phyloP scores from a whole-genome alignment of 768 basidiomycete species.

The Hemileccinum rubropunctum region DNA sequence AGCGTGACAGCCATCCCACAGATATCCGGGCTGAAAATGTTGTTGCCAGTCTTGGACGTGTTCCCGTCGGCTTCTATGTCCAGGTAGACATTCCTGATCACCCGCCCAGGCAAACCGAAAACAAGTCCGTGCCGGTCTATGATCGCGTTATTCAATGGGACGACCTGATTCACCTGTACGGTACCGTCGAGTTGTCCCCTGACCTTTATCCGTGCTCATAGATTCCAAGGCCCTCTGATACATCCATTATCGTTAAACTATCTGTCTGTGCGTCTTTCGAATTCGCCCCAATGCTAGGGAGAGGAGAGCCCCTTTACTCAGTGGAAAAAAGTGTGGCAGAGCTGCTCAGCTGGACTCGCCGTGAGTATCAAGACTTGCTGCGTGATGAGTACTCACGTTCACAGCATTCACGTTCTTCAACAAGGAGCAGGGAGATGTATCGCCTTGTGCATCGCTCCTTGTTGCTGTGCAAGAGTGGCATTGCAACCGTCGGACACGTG shows the following conservation, averaged over 20 bases:
- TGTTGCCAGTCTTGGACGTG: conserved; percentile 4
- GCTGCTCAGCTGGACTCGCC: neutral
- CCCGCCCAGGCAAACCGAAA: conserved; percentile 3
- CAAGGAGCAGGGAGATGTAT: neutral
- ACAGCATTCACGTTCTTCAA: neutral
- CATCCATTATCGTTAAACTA: neutral
- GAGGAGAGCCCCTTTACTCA: conserved; percentile 5
- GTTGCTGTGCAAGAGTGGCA: neutral
- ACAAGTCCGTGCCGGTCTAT: neutral
- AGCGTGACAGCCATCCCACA: neutral
- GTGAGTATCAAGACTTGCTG: neutral
- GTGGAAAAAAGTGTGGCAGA: neutral
- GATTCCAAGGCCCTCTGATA: conserved; percentile 1
- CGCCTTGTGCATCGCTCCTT: neutral
- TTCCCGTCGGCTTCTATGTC: conserved; percentile 17
- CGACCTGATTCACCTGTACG: conserved; percentile 8
- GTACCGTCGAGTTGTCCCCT: neutral
- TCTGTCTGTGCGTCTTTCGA: conserved; percentile 7
- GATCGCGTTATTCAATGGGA: conserved; percentile 12
- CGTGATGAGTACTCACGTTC: neutral
- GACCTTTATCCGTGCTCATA: neutral
- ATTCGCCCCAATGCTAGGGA: conserved; percentile 8
- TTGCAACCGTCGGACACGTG: neutral
- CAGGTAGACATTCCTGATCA: neutral
- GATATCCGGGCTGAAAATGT: conserved; percentile 12